Conservation (phyloP, 306 rosid species). For the Rubus parviflorus region DNA sequence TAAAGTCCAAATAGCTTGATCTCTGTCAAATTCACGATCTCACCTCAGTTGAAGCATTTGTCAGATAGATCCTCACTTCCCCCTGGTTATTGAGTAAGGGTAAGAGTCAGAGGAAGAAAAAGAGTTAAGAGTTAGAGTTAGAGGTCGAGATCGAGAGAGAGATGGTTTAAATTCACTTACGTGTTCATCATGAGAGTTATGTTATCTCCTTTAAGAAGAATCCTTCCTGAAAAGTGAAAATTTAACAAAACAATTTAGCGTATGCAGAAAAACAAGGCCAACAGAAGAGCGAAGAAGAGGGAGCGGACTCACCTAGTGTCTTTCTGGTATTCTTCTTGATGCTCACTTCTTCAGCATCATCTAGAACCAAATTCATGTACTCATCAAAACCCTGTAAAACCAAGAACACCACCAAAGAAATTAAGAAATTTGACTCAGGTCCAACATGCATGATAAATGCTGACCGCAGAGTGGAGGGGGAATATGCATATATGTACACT, state of each 20-base stretch:
- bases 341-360: constrained; percentile 74
- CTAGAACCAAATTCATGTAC: constrained; percentile 68
- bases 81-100: constrained; percentile 39
- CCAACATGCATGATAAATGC: neutral
- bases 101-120: neutral
- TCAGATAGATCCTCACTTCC: constrained; percentile 46
- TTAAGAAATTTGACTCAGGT: neutral
- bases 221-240: constrained; percentile 55
- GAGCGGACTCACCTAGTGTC: constrained; percentile 44
- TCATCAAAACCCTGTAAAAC: constrained; percentile 65
- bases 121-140: neutral
- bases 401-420: neutral
- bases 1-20: constrained; percentile 2
- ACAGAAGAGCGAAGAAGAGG: constrained; percentile 5
- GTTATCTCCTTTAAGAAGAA: constrained; percentile 88
- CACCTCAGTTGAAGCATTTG: neutral
- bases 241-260: constrained; percentile 22
- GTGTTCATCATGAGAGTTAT: constrained; percentile 86
- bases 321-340: constrained; percentile 77
- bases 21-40: neutral
- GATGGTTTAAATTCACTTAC: constrained; percentile 44
- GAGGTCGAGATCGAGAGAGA: neutral
- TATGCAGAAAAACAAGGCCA: neutral
- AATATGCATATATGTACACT: neutral
- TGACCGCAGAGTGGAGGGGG: neutral